Evolutionary conservation across 1,139 yeast species (phyloP), one percentile per base, ranked within the genome.

Genomic region (Nakaseomyces kungkrabaensis): DNA sequence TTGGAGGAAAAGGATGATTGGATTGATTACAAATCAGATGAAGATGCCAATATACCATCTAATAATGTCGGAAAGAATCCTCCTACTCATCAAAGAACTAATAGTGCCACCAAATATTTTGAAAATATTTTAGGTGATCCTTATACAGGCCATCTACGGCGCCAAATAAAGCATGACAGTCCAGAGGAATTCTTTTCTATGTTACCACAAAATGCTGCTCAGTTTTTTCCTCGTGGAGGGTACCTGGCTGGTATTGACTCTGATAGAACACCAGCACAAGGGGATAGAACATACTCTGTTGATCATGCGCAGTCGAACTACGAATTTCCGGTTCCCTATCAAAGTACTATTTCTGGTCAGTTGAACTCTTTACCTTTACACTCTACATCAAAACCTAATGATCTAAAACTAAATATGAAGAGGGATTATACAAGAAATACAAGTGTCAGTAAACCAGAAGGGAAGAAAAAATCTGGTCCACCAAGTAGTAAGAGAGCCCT

Each of bases 401-500:
- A 37, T 17, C 10, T 25, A 37, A 22, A 37, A 13, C 11, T 10
- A 10, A 22, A 10, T 37, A 17, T 37, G 25, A 37, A 46, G 45
- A 31, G 52, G 51, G 36, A 51, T 49, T 27, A 51, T 49, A 10
- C 22, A 29, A 34, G 42, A 44, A 32, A 45, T 5, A 27, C 31
- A 37, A 37, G 24, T 24, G 24, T 13, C 6, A 11, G 8, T 31
- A 22, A 37, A 13, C 36, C 24, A 13, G 26, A 17, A 41, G 22
- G 32, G 4, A 17, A 48, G 31, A 29, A 17, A 41, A 43, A 43
- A 29, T 17, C 31, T 34, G 17, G 11, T n/a, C 43, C 43, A 24
- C 29, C 29, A 4, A 26, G 43, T 25, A 38, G 34, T 68, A 70
- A 55, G 77, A 78, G 66, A 61, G 73, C 79, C 1, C 76, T 87